Conservation (phyloP, 345 rosid species). For the Acer saccharum region DNA sequence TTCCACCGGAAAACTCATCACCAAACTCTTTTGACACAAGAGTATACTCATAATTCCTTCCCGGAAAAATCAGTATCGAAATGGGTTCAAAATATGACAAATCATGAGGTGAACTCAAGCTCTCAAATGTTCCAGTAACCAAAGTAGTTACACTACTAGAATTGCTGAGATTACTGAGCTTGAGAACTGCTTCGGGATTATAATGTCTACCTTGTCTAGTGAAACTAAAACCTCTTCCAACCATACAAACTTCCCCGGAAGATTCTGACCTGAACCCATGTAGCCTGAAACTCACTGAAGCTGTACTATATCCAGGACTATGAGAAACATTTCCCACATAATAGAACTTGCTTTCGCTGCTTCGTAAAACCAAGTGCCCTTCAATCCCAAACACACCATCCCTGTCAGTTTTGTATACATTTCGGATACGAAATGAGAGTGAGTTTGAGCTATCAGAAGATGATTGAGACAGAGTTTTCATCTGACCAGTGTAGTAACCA, state of each 20-base stretch:
- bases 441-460: not conserved
- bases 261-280: constrained; percentile 52
- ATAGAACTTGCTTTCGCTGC: not conserved
- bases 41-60: constrained; percentile 19
- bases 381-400: constrained; percentile 24
- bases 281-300: constrained; percentile 28
- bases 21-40: constrained; percentile 18
- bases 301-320: not conserved
- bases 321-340: not conserved
- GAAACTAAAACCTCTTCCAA: constrained; percentile 34
- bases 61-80: constrained; percentile 42
- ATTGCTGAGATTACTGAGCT: constrained; percentile 38
- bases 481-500: constrained; percentile 26
- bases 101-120: constrained; percentile 25
- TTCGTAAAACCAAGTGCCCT: constrained; percentile 16
- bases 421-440: constrained; percentile 3
- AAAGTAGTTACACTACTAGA: constrained; percentile 35
- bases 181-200: constrained; percentile 35
- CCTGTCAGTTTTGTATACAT: constrained; percentile 10
- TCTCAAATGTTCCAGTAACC: constrained; percentile 48
- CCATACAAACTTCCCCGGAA: constrained; percentile 52
- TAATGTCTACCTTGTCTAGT: constrained; percentile 8
- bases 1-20: constrained; percentile 17
- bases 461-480: not conserved
- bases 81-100: constrained; percentile 36